Base-by-base conservation (phyloP, 2,329 filamentous ascomycete species). In the Aspergillus sp. region DNA sequence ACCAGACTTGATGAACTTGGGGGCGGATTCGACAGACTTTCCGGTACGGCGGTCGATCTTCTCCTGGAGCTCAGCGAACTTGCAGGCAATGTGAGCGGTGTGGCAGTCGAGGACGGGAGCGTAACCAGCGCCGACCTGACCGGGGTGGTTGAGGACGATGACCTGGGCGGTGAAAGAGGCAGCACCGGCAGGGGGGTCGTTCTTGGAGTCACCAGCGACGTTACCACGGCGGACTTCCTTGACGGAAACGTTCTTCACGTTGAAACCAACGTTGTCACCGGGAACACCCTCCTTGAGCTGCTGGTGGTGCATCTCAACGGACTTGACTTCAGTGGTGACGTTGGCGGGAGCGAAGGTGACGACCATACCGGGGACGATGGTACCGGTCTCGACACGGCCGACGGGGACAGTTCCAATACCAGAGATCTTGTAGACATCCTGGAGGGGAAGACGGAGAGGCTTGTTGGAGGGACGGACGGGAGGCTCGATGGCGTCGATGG, bases 201-300 rank as follows among this genome's bases (percentile, higher is more conserved):
- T 96, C 93, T 99, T 99, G 88, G 91, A 93, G 91, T 99, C 95
- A 91, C 92, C 91, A 76, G 90, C 90, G 74, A 99, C 95, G 89
- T 99, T 98, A 79, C 95, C 95, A 96, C 95, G 95, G 83, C 95
- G 95, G 79, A 99, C 96, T 82, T 99, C 95, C 93, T 99, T 99
- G 85, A 99, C 95, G 82, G 95, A 98, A 77, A 99, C 95, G 95
- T 99, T 99, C 93, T 99, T 99, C 85, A 99, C 93, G 91, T 99
- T 99, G 93, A 99, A 99, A 75, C 95, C 95, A 81, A 99, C 95
- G 87, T 99, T 99, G 91, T 99, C 95, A 89, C 95, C 95, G 77
- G 95, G 95, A 70, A 90, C 77, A 90, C 95, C 95, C 87, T 96
- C 89, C 68, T 79, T 64, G 73, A 99, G 93, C 89, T 97, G 93